phyloP scores from a whole-genome alignment of 345 rosid genomes.

The Hirschfeldia incana region DNA sequence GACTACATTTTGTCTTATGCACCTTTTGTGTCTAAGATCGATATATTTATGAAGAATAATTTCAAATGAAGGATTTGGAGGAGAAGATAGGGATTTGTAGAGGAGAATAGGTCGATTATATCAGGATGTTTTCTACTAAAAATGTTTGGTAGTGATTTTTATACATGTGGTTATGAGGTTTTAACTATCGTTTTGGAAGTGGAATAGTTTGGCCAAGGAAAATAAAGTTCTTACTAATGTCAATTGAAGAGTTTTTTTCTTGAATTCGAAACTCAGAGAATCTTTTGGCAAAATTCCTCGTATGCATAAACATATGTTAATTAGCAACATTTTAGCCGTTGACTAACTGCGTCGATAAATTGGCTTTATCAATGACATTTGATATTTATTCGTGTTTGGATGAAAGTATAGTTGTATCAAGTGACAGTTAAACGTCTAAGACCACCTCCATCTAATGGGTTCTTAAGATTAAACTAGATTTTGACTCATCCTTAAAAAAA shows the following conservation, averaged over 20 bases:
- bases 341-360: neutral
- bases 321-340: neutral
- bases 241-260: neutral
- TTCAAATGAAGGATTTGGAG: neutral
- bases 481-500: too few relatives aligned
- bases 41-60: neutral
- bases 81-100: neutral
- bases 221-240: too few relatives aligned
- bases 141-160: neutral
- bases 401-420: neutral
- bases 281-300: too few relatives aligned
- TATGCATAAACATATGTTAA: too few relatives aligned
- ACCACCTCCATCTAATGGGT: too few relatives aligned
- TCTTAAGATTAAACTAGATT: too few relatives aligned
- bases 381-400: neutral
- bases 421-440: too few relatives aligned
- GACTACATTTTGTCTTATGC: neutral
- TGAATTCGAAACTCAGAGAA: neutral
- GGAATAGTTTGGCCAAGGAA: neutral
- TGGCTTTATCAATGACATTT: neutral
- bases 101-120: neutral
- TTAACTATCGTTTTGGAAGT: neutral
- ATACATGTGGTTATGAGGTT: neutral
- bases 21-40: neutral
- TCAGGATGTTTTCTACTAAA: neutral